phyloP scores from a whole-genome alignment of 768 basidiomycete genomes.

The Lentinula sp. region DNA sequence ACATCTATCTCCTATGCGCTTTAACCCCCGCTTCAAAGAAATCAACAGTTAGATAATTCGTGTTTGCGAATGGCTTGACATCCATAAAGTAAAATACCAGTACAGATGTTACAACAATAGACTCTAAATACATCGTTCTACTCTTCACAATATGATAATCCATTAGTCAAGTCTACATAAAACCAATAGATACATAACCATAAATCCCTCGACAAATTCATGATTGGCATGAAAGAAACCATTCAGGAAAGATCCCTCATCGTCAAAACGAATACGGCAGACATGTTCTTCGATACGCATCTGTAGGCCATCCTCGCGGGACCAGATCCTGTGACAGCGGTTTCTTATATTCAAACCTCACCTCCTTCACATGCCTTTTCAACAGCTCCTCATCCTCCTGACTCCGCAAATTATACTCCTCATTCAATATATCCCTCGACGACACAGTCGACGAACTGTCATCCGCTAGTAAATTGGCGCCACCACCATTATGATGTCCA shows the following conservation, averaged over 20 bases:
- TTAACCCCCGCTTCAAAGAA: no score
- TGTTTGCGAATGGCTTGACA: no score
- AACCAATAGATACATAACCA: not conserved
- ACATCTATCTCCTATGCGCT: no score
- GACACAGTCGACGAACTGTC: not conserved
- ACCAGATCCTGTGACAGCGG: conserved; percentile 5
- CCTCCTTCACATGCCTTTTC: not conserved
- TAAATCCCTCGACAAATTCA: not conserved
- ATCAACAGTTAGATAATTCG: no score
- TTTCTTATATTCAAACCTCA: conserved; percentile 5
- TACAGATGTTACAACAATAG: no score
- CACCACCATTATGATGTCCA: not conserved
- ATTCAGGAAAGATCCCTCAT: not conserved
- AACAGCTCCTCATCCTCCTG: conserved; percentile 1
- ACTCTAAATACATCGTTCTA: not conserved
- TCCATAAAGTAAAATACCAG: no score
- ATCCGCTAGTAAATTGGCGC: not conserved
- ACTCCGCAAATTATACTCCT: conserved; percentile 2
- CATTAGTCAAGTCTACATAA: not conserved
- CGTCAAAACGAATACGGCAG: not conserved
- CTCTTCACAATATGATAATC: not conserved
- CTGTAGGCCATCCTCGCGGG: conserved; percentile 2
- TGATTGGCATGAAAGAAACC: not conserved
- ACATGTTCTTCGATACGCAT: conserved; percentile 5
- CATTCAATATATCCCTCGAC: not conserved